phyloP scores from a whole-genome alignment of 106 monocot species.

The Xerophyta viscosa region DNA sequence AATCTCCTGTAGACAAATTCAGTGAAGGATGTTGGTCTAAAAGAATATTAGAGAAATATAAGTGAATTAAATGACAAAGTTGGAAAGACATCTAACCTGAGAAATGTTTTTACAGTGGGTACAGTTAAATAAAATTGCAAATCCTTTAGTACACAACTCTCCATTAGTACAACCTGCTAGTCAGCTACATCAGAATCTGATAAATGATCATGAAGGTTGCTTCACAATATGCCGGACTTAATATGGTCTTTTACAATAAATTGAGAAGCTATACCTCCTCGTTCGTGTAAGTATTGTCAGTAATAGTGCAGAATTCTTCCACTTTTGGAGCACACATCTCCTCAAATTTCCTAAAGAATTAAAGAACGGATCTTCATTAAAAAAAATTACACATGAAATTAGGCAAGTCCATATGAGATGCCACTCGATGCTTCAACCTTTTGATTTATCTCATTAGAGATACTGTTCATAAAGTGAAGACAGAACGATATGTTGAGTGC shows the following conservation, averaged over 20 bases:
- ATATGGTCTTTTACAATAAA: background rate
- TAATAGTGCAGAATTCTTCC: slow-evolving; percentile 81
- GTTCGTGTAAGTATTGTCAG: slow-evolving; percentile 67
- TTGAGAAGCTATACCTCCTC: slow-evolving; percentile 39
- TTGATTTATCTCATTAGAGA: too few relatives aligned
- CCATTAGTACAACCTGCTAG: slow-evolving; percentile 73
- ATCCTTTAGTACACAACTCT: slow-evolving; percentile 46
- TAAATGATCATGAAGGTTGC: background rate
- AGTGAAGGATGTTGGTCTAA: background rate
- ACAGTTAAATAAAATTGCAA: slow-evolving; percentile 62
- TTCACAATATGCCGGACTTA: background rate
- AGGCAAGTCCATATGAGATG: too few relatives aligned
- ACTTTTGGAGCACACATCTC: slow-evolving; percentile 79
- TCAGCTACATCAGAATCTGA: background rate
- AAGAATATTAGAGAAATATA: background rate
- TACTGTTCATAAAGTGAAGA: too few relatives aligned
- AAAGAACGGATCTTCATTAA: background rate
- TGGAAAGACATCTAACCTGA: slow-evolving; percentile 36
- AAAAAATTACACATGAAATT: background rate
- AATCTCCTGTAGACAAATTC: slow-evolving; percentile 55
- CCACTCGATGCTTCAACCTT: too few relatives aligned
- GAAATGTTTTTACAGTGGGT: slow-evolving; percentile 81
- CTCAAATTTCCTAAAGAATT: slow-evolving; percentile 62
- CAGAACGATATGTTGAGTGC: too few relatives aligned
- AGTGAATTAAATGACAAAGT: background rate